Percentiles rank a stretch among this genome's conserved stretches.
Conservation (phyloP, 2,329 filamentous ascomycete species). For the Trichophyton mentagrophytes region DNA sequence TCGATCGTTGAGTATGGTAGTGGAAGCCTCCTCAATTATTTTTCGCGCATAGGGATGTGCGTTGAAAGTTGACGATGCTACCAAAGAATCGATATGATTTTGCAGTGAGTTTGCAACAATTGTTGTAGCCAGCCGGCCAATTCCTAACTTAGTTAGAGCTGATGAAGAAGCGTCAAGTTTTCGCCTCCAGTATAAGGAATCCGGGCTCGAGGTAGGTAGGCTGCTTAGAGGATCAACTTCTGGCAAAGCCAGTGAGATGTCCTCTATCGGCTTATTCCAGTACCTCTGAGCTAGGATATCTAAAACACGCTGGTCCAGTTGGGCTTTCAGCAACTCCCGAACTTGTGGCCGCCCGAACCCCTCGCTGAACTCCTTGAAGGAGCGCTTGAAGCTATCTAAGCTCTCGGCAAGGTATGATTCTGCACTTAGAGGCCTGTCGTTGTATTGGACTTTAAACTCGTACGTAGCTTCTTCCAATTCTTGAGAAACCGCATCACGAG, state of each 20-base stretch:
- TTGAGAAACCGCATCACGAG: conserved; percentile 81
- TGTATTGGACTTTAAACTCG: conserved; percentile 99
- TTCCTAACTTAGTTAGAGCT: conserved; percentile 81
- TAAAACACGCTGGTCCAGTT: conserved; percentile 87
- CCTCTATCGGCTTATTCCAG: conserved; percentile 92
- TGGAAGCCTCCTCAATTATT: conserved; percentile 83
- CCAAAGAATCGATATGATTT: conserved; percentile 64
- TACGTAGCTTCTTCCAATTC: conserved; percentile 95
- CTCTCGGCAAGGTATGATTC: conserved; percentile 95
- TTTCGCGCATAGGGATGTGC: conserved; percentile 83
- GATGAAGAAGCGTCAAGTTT: conserved; percentile 89
- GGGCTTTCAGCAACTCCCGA: conserved; percentile 74
- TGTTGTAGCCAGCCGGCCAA: conserved; percentile 81
- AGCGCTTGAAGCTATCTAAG: conserved; percentile 91
- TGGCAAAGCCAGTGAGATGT: conserved; percentile 52
- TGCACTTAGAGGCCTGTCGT: conserved; percentile 84
- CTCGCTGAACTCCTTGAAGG: conserved; percentile 87
- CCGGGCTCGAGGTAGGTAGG: conserved; percentile 71
- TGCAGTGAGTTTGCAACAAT: conserved; percentile 84
- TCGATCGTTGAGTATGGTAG: conserved; percentile 78
- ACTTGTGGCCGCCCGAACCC: conserved; percentile 83
- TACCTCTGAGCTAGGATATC: conserved; percentile 87
- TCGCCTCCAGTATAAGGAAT: conserved; percentile 81
- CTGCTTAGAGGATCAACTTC: conserved; percentile 63
- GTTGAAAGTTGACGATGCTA: conserved; percentile 70